Base-by-base conservation (phyloP, 306 rosid species). In the Vicia villosa region DNA sequence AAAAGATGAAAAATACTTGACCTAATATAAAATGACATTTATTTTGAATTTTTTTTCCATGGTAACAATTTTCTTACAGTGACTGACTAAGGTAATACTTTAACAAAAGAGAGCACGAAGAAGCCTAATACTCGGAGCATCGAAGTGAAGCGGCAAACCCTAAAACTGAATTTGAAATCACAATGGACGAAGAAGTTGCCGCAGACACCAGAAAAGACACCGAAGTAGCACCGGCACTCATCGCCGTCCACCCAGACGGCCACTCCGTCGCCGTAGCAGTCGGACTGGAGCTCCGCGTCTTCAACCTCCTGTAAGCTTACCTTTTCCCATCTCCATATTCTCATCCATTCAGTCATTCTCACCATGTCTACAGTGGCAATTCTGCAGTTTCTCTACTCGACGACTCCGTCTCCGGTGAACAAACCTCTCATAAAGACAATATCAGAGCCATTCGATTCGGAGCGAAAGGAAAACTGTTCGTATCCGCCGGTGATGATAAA, bases 401-500 rank as follows among this genome's bases (percentile, higher is more conserved):
- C 52, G 86, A 90, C 38, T 74, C 91, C 17, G 22, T 16, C 70
- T 12, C 68, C 51, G 67, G 67, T 24, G 57, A 6, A 8, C 43
- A 28, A n/a, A 60, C 85, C 0, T 79, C 74, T 61, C 98, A 88
- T 60, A 88, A 76, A 76, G 96, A 87, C 55, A 88, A 84, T 40
- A 85, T 94, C 21, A 81, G 98, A 81, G 90, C 96, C 57, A 77
- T 90, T 77, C 86, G 86, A 28, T 94, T 85, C 13, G 89, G 91
- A 30, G 86, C 89, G 1, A 72, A 79, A 0, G 96, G 98, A 63
- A 82, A 80, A 66, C 85, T 90, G 30, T 84, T 94, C 73, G 91
- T 87, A 10, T 88, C 98, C 16, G 96, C 98, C 0, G 98, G 97
- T 8, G 97, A 90, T 76, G 97, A 94, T 76, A 90, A 94, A 83